Conservation (phyloP, 129 eudicot species). For the Flaveria ramosissima region DNA sequence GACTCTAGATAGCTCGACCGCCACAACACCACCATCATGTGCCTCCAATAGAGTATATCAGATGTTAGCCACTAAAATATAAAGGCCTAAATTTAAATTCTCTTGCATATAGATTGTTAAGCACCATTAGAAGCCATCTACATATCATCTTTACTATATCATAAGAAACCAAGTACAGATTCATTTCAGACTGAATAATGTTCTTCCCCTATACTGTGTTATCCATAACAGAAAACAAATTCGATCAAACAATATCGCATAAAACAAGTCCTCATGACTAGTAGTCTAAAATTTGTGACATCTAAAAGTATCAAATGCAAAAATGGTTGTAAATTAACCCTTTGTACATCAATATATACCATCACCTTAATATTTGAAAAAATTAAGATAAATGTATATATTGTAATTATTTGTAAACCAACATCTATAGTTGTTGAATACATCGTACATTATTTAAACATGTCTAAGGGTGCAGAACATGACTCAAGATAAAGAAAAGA, state of each 20-base stretch:
- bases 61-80: conserved; percentile 30
- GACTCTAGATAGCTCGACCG: conserved; percentile 92
- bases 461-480: background rate
- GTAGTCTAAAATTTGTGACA: background rate
- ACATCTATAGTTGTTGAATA: conserved; percentile 17
- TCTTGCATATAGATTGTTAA: conserved; percentile 22
- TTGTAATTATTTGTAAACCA: conserved; percentile 1
- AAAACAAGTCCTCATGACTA: background rate
- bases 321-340: background rate
- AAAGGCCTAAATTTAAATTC: conserved; percentile 4
- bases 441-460: conserved; percentile 15
- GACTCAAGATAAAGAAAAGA: background rate
- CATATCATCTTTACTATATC: background rate
- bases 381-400: background rate
- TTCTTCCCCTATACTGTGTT: background rate
- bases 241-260: background rate
- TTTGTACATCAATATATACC: background rate
- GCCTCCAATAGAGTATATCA: conserved; percentile 53
- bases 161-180: conserved; percentile 1
- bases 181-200: background rate
- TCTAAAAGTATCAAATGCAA: background rate
- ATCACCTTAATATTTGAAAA: conserved; percentile 3
- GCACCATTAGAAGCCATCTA: conserved; percentile 5
- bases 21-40: conserved; percentile 98
- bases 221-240: background rate